Percentiles rank a stretch among this genome's conserved stretches.
Conservation (phyloP, 1,284 basidiomycete species). For the Leccinum griseonigrum region DNA sequence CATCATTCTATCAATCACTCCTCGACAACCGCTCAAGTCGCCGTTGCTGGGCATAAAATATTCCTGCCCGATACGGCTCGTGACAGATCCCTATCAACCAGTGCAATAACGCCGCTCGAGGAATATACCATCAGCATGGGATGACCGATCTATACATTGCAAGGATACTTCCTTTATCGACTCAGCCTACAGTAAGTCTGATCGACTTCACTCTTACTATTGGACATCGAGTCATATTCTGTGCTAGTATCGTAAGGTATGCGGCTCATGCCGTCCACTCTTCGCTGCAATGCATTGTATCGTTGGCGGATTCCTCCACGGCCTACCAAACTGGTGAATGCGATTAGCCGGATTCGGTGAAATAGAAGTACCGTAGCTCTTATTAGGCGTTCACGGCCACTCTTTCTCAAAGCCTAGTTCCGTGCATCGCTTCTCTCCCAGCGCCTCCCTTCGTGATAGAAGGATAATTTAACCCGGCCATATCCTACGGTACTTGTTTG, state of each 20-base stretch:
- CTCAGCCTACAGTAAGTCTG: background rate
- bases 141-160: background rate
- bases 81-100: conserved; percentile 30
- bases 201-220: background rate
- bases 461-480: background rate
- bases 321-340: background rate
- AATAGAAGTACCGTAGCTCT: background rate
- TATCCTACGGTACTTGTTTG: background rate
- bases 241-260: background rate
- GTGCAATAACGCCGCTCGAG: conserved; percentile 1
- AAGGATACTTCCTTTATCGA: background rate
- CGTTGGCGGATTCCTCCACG: background rate
- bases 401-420: background rate
- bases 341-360: background rate
- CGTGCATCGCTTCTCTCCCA: background rate
- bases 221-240: background rate
- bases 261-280: background rate
- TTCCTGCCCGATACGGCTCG: conserved; percentile 22
- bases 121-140: background rate
- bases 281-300: background rate
- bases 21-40: conserved; percentile 28
- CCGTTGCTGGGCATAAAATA: conserved; percentile 26
- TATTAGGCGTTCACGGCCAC: background rate
- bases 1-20: conserved; percentile 27
- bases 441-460: background rate